Base-by-base conservation (phyloP, 345 rosid genomes). In the Salix purpurea region DNA sequence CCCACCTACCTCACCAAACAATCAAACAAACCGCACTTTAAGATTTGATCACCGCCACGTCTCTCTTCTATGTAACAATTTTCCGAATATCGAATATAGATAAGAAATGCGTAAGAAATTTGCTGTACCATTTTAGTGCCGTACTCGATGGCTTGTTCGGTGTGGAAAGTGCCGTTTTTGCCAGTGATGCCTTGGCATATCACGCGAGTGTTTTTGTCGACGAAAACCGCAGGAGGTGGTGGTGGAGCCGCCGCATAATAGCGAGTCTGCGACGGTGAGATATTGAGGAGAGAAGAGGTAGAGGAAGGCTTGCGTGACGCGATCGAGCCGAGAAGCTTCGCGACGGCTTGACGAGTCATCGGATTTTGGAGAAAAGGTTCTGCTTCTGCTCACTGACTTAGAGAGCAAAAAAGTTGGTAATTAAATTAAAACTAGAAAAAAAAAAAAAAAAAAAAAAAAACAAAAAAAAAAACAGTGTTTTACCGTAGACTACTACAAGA, bases 111-210 rank as follows among this genome's bases (percentile, higher is more conserved):
- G 16, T 14, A 64, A 21, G 42, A 44, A 50, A 50, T 9, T 7
- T 44, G 10, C 14, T 14, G 3, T 84, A 92, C 99, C 97, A 96
- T 93, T 81, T 96, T 92, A 64, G 99, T 96, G 87, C 97, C 99
- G 73, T 92, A 94, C 76, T 96, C 98, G 68, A 93, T 94, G 85
- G 98, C 99, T 82, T 94, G 98, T 64, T 93, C 99, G 54, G 99
- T 92, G 88, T 96, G 98, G 80, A 96, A 96, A 32, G 97, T 93
- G 7, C 98, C 99, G 71, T 92, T 93, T 81, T 96, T 94, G 1
- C 99, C 98, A 42, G 98, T 96, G 84, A 96, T 92, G 15, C 99
- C 99, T 80, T 96, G 99, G 81, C 99, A 96, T 18, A 96, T 88
- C 60, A 96, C 90, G 30, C 99, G 89, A 1, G 97, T 94, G 84